phyloP scores from a whole-genome alignment of 768 basidiomycete species.

The Boletus rex-veris region DNA sequence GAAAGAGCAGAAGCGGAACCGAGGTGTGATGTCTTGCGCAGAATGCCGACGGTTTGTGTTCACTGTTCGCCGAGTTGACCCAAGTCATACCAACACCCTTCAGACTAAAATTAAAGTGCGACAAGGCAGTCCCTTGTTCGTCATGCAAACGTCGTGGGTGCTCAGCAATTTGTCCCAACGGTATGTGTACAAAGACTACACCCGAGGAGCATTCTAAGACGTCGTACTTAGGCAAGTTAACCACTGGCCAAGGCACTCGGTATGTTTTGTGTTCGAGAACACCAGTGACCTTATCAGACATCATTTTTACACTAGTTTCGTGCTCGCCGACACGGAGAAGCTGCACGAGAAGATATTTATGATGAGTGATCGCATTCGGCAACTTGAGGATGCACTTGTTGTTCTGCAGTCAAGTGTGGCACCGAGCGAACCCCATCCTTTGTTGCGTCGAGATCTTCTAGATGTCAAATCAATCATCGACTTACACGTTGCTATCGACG shows the following conservation, averaged over 20 bases:
- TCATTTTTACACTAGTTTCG: constrained; percentile 43
- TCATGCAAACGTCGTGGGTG: constrained; percentile 72
- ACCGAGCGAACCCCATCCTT: constrained; percentile 52
- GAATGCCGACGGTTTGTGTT: constrained; percentile 56
- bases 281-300: not conserved
- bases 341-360: constrained; percentile 62
- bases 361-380: constrained; percentile 70
- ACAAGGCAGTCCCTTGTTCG: constrained; percentile 59
- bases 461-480: constrained; percentile 69
- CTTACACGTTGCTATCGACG: constrained; percentile 54
- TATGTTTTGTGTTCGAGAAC: constrained; percentile 27
- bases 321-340: constrained; percentile 68
- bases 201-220: not conserved
- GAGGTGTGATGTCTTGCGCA: constrained; percentile 53
- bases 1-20: constrained; percentile 62
- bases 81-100: not conserved
- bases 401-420: constrained; percentile 47
- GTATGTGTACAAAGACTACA: constrained; percentile 7
- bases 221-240: constrained; percentile 46
- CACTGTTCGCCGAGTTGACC: not conserved
- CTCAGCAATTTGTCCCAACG: constrained; percentile 75
- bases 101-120: constrained; percentile 70
- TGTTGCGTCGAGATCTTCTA: constrained; percentile 57
- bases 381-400: constrained; percentile 64
- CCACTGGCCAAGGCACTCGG: constrained; percentile 78